Conservation (phyloP, 805 yeast genomes). For the Candida nanaspora region DNA sequence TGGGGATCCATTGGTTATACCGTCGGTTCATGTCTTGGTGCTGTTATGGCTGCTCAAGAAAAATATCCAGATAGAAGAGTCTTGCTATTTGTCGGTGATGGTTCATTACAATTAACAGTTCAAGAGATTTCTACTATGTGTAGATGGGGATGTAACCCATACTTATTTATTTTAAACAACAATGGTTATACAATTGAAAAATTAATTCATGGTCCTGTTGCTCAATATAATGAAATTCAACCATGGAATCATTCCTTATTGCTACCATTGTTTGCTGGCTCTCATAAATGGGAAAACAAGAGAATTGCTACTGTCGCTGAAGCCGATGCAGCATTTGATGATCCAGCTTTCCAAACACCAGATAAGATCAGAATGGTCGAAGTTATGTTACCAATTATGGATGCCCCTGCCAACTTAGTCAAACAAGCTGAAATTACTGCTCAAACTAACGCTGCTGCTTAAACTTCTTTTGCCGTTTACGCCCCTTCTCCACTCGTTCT, state of each 20-base stretch:
- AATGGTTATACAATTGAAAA: slow-evolving; percentile 64
- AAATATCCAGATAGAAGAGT: slow-evolving; percentile 51
- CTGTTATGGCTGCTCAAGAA: slow-evolving; percentile 57
- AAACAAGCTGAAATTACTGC: slow-evolving; percentile 48
- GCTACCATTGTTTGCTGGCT: slow-evolving; percentile 52
- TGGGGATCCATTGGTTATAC: slow-evolving; percentile 65
- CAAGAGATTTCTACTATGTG: slow-evolving; percentile 62
- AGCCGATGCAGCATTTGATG: slow-evolving; percentile 38
- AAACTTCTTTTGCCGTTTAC: not conserved
- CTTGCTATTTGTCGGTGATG: slow-evolving; percentile 58
- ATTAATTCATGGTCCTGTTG: slow-evolving; percentile 55
- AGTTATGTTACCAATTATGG: slow-evolving; percentile 53
- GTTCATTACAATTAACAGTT: slow-evolving; percentile 62
- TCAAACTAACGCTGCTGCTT: slow-evolving; percentile 10
- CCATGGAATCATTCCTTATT: slow-evolving; percentile 51
- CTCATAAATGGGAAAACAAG: slow-evolving; percentile 37
- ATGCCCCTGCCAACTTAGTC: slow-evolving; percentile 54
- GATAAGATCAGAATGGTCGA: slow-evolving; percentile 54
- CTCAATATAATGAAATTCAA: slow-evolving; percentile 54
- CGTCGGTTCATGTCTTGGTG: slow-evolving; percentile 56
- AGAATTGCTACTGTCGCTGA: slow-evolving; percentile 50
- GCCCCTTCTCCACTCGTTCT: too few species aligned
- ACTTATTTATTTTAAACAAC: slow-evolving; percentile 56
- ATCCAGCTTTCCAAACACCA: slow-evolving; percentile 38
- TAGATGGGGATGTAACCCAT: slow-evolving; percentile 53